Evolutionary conservation across 495 filamentous ascomycete genomes (phyloP).

Genomic region (Xylaria curta): DNA sequence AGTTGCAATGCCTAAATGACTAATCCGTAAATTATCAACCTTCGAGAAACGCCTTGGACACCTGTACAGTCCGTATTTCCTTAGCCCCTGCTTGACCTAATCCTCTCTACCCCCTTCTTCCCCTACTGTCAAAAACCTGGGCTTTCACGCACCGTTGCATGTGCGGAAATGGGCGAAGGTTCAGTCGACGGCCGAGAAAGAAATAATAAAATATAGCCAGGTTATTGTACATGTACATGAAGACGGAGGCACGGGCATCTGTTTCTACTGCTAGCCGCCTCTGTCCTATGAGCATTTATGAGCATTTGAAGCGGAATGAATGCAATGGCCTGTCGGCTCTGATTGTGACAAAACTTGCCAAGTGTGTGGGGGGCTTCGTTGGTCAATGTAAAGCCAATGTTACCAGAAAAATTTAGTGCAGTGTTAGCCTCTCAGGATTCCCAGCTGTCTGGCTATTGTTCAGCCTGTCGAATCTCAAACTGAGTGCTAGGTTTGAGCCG

Average conservation of each 20-base stretch:
- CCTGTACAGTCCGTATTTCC: constrained; percentile 9
- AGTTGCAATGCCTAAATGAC: background rate
- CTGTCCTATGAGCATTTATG: background rate
- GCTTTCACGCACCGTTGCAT: background rate
- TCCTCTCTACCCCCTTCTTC: background rate
- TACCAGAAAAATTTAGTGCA: background rate
- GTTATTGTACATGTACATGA: constrained; percentile 9
- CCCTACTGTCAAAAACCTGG: background rate
- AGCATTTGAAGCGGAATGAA: background rate
- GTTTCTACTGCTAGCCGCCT: background rate
- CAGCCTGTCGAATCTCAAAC: background rate
- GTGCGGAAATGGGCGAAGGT: background rate
- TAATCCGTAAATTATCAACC: constrained; percentile 4
- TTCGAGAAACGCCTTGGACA: background rate
- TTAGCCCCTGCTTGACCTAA: background rate
- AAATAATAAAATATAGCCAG: background rate
- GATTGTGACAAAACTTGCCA: background rate
- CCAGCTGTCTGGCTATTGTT: background rate
- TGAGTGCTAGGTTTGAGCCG: background rate
- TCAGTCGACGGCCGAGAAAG: background rate
- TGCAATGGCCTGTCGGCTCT: background rate
- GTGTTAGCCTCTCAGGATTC: background rate
- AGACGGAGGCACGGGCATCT: background rate
- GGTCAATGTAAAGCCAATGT: background rate
- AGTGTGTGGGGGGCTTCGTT: background rate